Percentiles rank a stretch among this genome's conserved stretches.
Conservation (phyloP, 805 yeast genomes). For the fission yeast (Schizosaccharomyces pombe) region DNA sequence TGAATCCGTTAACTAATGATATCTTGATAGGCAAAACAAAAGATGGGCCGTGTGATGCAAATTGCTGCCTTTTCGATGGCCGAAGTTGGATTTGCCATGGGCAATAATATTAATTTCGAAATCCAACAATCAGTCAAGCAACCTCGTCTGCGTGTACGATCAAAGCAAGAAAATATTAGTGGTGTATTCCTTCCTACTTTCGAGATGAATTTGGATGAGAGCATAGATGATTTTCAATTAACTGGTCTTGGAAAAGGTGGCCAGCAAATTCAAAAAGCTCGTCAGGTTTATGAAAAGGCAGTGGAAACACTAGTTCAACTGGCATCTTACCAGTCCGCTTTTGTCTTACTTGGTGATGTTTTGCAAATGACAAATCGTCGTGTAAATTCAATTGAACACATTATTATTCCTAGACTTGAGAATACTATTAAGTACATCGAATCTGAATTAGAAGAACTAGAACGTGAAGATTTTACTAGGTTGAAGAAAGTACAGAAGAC, state of each 20-base stretch:
- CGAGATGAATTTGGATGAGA: constrained; percentile 60
- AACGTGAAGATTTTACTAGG: constrained; percentile 92
- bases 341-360: constrained; percentile 87
- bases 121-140: constrained; percentile 76
- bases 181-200: constrained; percentile 90
- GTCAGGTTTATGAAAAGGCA: constrained; percentile 75
- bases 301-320: constrained; percentile 92
- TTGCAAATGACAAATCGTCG: constrained; percentile 94
- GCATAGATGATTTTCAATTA: constrained; percentile 69
- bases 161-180: constrained; percentile 85
- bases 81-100: constrained; percentile 92
- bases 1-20: not conserved
- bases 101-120: constrained; percentile 84
- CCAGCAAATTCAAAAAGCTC: constrained; percentile 88
- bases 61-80: constrained; percentile 93
- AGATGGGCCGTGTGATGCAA: constrained; percentile 97
- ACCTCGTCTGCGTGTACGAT: constrained; percentile 74
- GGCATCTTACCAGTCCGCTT: constrained; percentile 91
- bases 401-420: constrained; percentile 90
- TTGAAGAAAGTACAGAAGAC: constrained; percentile 89
- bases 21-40: constrained; percentile 40
- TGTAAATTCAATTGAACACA: constrained; percentile 96
- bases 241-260: constrained; percentile 98
- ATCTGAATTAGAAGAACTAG: constrained; percentile 89
- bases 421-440: constrained; percentile 80